Base-by-base conservation (phyloP, 148 eudicot species). In the Camellia sinensis region DNA sequence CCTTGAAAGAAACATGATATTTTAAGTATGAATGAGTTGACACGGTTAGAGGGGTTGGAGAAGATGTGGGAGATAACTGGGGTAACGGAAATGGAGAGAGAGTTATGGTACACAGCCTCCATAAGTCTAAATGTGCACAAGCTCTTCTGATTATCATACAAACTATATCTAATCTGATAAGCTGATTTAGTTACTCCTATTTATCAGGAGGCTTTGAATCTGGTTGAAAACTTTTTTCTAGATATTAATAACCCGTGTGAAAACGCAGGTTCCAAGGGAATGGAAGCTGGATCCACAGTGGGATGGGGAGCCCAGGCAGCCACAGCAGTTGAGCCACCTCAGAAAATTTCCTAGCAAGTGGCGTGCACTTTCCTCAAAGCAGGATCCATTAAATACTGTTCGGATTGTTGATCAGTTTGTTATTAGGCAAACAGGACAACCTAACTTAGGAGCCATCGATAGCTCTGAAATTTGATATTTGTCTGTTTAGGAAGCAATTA, bases 281-380 rank as follows among this genome's bases (percentile, higher is more conserved):
- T 96, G 99, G 99, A 93, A 96, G 87, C 76, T 96, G 82, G 98
- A 96, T 83, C 93, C 98, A 4, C 83, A 84, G 14, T 93, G 97
- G 97, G 97, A 93, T n/a, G 91, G 86, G 0, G 99, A 96, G 82
- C 62, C 88, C 14, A 90, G 81, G 74, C 89, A 80, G 52, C 78
- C 73, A 6, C 85, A 85, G 45, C 80, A 85, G 73, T 62, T 83
- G 79, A 93, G 91, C 84, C 87, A 96, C 80, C 83, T 19, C 3
- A 83, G 89, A 80, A 85, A 80, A 64, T 79, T 85, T 79, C 99
- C 99, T 0, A 94, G 98, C 87, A 92, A 91, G 85, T 94, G 94
- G 94, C 79, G 88, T 19, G 95, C 98, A 21, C 77, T 81, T 76
- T 75, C 86, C 6, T 74, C 85, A 67, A 80, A 84, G 44, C 91